A percentile compares a stretch with the other conserved stretches of the same genome.
phyloP scores from a whole-genome alignment of 2,329 filamentous ascomycete species.

The Penicillium sp. region DNA sequence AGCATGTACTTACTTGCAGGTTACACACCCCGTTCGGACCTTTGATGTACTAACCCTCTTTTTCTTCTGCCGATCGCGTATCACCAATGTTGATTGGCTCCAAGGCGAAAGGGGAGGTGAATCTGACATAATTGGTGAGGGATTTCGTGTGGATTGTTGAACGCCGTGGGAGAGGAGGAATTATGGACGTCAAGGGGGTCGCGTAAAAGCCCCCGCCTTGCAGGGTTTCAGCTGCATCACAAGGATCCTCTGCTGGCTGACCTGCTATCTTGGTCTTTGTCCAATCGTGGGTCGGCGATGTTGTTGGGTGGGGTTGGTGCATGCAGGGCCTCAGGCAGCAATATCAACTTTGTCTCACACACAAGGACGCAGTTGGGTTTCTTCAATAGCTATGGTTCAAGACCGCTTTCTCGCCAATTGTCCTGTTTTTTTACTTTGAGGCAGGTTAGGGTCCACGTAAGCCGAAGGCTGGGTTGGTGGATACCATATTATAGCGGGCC shows the following conservation, averaged over 20 bases:
- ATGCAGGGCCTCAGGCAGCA: background rate
- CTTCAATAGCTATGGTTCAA: too few species aligned
- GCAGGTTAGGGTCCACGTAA: too few species aligned
- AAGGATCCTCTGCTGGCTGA: background rate
- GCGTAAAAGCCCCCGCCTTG: slow-evolving; percentile 2
- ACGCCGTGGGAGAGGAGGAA: background rate
- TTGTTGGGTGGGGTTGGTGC: background rate
- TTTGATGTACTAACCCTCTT: slow-evolving; percentile 2
- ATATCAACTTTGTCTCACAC: background rate
- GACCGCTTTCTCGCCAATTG: too few species aligned
- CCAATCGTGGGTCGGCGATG: background rate
- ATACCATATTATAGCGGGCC: too few species aligned
- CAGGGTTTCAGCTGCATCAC: background rate
- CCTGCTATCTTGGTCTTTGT: background rate
- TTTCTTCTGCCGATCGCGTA: slow-evolving; percentile 1
- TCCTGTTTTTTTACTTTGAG: too few species aligned
- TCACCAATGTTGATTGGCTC: background rate
- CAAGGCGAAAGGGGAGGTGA: background rate
- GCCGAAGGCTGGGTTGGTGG: too few species aligned
- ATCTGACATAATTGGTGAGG: background rate
- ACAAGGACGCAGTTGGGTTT: too few species aligned
- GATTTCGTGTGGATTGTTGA: background rate
- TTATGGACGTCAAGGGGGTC: background rate
- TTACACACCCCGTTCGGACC: slow-evolving; percentile 9
- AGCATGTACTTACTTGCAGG: slow-evolving; percentile 6